A percentile compares a stretch with the other conserved stretches of the same genome.
phyloP scores from a whole-genome alignment of 306 rosid species.

The Hylodesmum podocarpum region DNA sequence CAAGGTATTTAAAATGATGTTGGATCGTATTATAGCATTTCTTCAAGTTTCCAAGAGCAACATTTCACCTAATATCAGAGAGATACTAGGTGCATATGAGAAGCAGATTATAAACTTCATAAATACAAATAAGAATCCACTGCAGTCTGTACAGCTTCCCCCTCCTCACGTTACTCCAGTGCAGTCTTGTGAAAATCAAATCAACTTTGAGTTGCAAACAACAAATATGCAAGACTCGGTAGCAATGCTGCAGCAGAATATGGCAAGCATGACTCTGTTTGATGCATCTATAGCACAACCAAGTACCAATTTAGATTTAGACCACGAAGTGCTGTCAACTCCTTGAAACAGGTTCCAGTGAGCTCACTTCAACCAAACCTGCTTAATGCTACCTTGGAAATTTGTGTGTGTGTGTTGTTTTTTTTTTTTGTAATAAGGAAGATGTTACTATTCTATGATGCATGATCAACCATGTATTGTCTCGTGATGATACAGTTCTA shows the following conservation, averaged over 20 bases:
- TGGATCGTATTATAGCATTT: conserved; percentile 66
- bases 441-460: too few species aligned
- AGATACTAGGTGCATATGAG: conserved; percentile 64
- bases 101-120: conserved; percentile 66
- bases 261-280: conserved; percentile 59
- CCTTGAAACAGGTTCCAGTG: conserved; percentile 59
- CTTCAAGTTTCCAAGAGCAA: conserved; percentile 56
- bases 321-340: conserved; percentile 63
- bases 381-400: conserved; percentile 53
- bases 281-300: conserved; percentile 56
- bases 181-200: conserved; percentile 82
- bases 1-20: conserved; percentile 63
- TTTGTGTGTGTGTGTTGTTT: too few species aligned
- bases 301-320: conserved; percentile 59
- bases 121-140: conserved; percentile 56
- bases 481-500: too few species aligned
- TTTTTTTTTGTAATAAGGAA: too few species aligned
- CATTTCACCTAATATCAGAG: conserved; percentile 46
- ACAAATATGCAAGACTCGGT: conserved; percentile 63
- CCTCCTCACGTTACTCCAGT: conserved; percentile 55
- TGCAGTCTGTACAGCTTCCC: conserved; percentile 72
- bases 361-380: conserved; percentile 79
- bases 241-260: conserved; percentile 59
- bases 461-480: too few species aligned
- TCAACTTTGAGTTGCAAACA: conserved; percentile 74